Conservation (phyloP, 1,284 basidiomycete genomes). For the Cryptococcus neoformans region DNA sequence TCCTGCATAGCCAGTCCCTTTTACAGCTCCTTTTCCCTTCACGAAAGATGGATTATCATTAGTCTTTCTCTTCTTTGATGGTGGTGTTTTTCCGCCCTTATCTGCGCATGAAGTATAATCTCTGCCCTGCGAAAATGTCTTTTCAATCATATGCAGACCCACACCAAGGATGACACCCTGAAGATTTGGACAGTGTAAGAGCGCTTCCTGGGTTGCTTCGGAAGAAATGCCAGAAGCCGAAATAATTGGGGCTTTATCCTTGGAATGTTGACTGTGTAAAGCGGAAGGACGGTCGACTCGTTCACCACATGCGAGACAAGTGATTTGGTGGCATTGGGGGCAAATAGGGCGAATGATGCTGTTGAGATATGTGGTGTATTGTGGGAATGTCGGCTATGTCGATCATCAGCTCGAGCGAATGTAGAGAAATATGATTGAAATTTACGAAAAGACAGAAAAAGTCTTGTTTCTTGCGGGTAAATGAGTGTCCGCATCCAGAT, state of each 20-base stretch:
- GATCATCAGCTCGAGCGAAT: neutral
- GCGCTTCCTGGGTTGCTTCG: conserved; percentile 20
- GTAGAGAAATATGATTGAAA: neutral
- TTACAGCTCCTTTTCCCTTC: conserved; percentile 32
- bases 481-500: conserved; percentile 62
- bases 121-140: conserved; percentile 15
- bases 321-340: conserved; percentile 60
- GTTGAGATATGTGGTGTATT: conserved; percentile 64
- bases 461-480: conserved; percentile 63
- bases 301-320: conserved; percentile 84
- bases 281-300: conserved; percentile 18
- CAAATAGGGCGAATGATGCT: conserved; percentile 62
- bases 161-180: conserved; percentile 75
- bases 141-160: conserved; percentile 58
- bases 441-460: conserved; percentile 79
- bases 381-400: conserved; percentile 63
- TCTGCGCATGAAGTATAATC: neutral
- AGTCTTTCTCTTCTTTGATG: neutral
- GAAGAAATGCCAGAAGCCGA: neutral
- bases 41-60: conserved; percentile 53
- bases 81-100: neutral
- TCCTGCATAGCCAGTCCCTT: conserved; percentile 82
- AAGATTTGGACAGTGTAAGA: conserved; percentile 83
- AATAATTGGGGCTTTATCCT: conserved; percentile 2
- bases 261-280: neutral